A percentile compares a stretch with the other conserved stretches of the same genome.
phyloP scores from a whole-genome alignment of 2,329 filamentous ascomycete species.

The Fusarium veterinarium region DNA sequence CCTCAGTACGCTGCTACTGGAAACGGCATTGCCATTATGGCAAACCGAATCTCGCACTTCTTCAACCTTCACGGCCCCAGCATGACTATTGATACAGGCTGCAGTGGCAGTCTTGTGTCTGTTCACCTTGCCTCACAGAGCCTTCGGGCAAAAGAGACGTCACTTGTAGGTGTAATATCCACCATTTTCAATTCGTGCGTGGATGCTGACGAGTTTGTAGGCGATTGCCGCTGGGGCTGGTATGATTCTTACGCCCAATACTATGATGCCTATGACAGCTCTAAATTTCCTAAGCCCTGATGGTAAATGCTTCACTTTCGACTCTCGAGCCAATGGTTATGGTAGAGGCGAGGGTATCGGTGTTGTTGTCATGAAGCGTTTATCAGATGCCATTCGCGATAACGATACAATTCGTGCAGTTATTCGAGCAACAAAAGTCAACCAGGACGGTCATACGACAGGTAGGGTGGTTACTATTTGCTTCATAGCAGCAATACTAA shows the following conservation, averaged over 20 bases:
- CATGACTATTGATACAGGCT: constrained; percentile 69
- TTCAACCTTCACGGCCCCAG: constrained; percentile 67
- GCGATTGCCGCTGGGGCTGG: constrained; percentile 63
- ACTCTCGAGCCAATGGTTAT: constrained; percentile 71
- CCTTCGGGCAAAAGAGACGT: constrained; percentile 58
- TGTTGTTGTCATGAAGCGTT: constrained; percentile 68
- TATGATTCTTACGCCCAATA: constrained; percentile 65
- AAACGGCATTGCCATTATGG: constrained; percentile 63
- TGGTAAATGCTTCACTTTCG: constrained; percentile 65
- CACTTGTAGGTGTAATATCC: constrained; percentile 47
- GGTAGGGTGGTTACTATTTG: constrained; percentile 43
- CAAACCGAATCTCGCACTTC: constrained; percentile 66
- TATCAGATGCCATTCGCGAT: constrained; percentile 67
- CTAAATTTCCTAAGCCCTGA: constrained; percentile 64
- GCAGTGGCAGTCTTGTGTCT: constrained; percentile 65
- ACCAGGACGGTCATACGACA: constrained; percentile 69
- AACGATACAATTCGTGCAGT: constrained; percentile 69
- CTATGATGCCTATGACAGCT: constrained; percentile 67
- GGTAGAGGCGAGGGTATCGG: constrained; percentile 72
- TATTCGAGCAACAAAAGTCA: constrained; percentile 64
- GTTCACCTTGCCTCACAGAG: constrained; percentile 65
- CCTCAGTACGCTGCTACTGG: constrained; percentile 65
- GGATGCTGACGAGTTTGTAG: constrained; percentile 44
- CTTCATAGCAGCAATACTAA: neutral
- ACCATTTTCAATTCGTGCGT: neutral